These are phyloP conservation scores for Manihot esculenta DNA, from an alignment of 441 rosid genomes.

Conservation along the genomic window DNA sequence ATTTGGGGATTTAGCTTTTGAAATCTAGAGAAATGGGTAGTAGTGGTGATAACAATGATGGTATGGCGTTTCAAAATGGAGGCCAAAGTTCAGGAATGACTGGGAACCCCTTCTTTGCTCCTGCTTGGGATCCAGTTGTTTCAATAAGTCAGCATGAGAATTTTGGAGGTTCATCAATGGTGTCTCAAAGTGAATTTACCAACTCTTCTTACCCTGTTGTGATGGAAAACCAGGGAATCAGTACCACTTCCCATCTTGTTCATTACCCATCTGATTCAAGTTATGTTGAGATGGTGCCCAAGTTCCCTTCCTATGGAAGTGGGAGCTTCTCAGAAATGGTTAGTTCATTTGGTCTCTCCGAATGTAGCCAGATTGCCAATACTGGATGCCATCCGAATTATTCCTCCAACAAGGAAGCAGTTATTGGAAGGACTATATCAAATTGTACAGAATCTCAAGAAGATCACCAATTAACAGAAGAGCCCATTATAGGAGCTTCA, in stretches of 20 bases:
- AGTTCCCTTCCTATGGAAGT: slow-evolving; percentile 55
- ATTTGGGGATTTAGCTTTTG: slow-evolving; percentile 31
- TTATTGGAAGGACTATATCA: slow-evolving; percentile 37
- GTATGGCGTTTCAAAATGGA: slow-evolving; percentile 49
- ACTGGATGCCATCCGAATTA: slow-evolving; percentile 39
- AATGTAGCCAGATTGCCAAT: slow-evolving; percentile 36
- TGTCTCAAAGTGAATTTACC: slow-evolving; percentile 51
- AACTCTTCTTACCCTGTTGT: slow-evolving; percentile 51
- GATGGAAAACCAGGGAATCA: slow-evolving; percentile 55
- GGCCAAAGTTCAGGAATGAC: slow-evolving; percentile 45
- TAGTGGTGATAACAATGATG: slow-evolving; percentile 41
- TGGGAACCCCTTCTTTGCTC: slow-evolving; percentile 52
- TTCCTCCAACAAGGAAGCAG: slow-evolving; percentile 38
- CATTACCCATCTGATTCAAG: slow-evolving; percentile 58
- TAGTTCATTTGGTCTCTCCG: slow-evolving; percentile 40
- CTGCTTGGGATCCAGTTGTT: slow-evolving; percentile 82
- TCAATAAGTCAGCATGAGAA: slow-evolving; percentile 43
- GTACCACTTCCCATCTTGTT: slow-evolving; percentile 45
- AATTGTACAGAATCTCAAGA: slow-evolving; percentile 44
- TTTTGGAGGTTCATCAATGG: slow-evolving; percentile 49
- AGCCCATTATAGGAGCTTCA: slow-evolving; percentile 36
- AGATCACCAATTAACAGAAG: slow-evolving; percentile 52
- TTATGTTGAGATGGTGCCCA: slow-evolving; percentile 49
- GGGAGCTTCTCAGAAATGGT: slow-evolving; percentile 61
- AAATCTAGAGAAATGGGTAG: slow-evolving; percentile 52